These are phyloP conservation scores for Dipodascopsis uninucleata DNA, from an alignment of 805 yeast species.

Conservation along the genomic window DNA sequence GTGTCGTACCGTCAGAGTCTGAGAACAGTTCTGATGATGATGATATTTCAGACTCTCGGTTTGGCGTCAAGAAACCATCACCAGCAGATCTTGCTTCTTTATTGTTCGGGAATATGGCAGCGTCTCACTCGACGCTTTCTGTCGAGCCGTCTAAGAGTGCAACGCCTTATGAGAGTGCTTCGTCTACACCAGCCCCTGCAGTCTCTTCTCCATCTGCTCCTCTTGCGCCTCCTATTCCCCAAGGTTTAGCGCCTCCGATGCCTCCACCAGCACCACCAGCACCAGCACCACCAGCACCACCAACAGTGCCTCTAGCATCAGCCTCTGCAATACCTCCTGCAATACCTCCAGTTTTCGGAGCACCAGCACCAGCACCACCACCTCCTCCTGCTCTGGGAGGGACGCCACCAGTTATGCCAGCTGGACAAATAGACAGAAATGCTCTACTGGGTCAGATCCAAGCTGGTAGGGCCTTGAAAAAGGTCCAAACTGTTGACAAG, in stretches of 20 bases:
- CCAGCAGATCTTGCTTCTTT: slow-evolving; percentile 41
- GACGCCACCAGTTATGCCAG: slow-evolving; percentile 36
- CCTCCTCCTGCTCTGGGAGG: slow-evolving; percentile 37
- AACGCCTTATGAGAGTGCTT: slow-evolving; percentile 30
- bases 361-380: slow-evolving; percentile 37
- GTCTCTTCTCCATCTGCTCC: slow-evolving; percentile 34
- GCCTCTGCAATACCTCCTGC: slow-evolving; percentile 47
- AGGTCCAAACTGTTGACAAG: slow-evolving; percentile 39
- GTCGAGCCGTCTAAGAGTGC: slow-evolving; percentile 6
- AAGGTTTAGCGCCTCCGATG: slow-evolving; percentile 37
- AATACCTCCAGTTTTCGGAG: slow-evolving; percentile 38
- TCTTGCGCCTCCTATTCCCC: slow-evolving; percentile 31
- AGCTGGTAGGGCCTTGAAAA: slow-evolving; percentile 50
- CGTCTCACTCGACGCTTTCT: no score
- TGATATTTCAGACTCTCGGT: slow-evolving; percentile 31
- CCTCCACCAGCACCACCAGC: slow-evolving; percentile 37
- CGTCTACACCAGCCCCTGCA: slow-evolving; percentile 33
- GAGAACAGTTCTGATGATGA: slow-evolving; percentile 36
- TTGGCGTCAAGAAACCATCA: slow-evolving; percentile 38
- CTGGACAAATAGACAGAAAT: slow-evolving; percentile 41
- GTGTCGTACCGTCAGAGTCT: slow-evolving; percentile 32
- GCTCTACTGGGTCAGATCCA: slow-evolving; percentile 57
- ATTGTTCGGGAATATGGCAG: slow-evolving; percentile 43
- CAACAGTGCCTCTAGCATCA: slow-evolving; percentile 37
- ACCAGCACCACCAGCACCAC: slow-evolving; percentile 45